Percentiles rank a stretch among this genome's conserved stretches.
phyloP scores from a whole-genome alignment of 768 basidiomycete species.

The Tubosaeta brunneosetosa region DNA sequence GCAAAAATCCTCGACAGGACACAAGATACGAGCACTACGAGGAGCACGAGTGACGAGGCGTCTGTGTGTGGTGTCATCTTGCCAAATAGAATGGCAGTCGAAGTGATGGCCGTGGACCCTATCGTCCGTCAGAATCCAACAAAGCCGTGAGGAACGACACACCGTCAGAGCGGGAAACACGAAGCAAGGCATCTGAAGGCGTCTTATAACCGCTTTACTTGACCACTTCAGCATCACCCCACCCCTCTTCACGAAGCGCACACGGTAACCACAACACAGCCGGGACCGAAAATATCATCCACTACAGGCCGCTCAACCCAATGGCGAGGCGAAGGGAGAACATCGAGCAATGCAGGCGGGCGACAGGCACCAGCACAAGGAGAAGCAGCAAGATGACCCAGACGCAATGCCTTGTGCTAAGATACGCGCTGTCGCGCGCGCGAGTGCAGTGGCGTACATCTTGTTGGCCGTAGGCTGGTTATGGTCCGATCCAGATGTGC shows the following conservation, averaged over 20 bases:
- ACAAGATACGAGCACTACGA: constrained; percentile 55
- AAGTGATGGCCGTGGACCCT: too few species aligned
- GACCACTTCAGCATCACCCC: constrained; percentile 67
- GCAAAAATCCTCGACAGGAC: constrained; percentile 79
- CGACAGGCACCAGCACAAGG: constrained; percentile 77
- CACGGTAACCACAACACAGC: constrained; percentile 52
- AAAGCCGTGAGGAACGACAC: too few species aligned
- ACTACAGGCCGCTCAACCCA: too few species aligned
- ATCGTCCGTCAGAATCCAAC: too few species aligned
- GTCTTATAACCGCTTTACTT: constrained; percentile 48
- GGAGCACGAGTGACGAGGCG: constrained; percentile 38
- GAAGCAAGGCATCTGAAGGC: too few species aligned
- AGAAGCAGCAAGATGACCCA: constrained; percentile 63
- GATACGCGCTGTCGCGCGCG: too few species aligned
- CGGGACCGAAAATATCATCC: too few species aligned
- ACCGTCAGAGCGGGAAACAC: too few species aligned
- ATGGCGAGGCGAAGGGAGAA: constrained; percentile 79
- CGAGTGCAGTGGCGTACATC: too few species aligned
- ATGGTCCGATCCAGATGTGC: constrained; percentile 7
- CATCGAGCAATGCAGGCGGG: constrained; percentile 63
- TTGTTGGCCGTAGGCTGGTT: constrained; percentile 53
- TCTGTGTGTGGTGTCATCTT: too few species aligned
- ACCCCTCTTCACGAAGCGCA: background rate
- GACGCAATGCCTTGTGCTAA: constrained; percentile 85
- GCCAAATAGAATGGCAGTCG: too few species aligned